phyloP scores from a whole-genome alignment of 78 protist genomes.

The Diacronema lutheri region DNA sequence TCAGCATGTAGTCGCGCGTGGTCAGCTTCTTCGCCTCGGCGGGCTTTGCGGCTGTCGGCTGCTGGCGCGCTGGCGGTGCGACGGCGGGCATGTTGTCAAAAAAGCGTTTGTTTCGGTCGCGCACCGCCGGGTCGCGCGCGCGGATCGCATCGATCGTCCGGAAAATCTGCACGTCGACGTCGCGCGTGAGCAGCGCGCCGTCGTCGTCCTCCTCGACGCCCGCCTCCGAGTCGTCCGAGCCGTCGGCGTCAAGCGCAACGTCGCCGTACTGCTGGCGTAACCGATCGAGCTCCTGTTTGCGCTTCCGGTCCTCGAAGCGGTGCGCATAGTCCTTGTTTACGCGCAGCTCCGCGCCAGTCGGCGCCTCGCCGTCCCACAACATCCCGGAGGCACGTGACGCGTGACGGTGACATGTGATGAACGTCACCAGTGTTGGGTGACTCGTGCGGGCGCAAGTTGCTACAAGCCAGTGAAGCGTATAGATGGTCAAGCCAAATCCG shows the following conservation, averaged over 20 bases:
- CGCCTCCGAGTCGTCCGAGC: no score
- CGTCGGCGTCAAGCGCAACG: background rate
- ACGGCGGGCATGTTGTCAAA: no score
- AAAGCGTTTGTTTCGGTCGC: background rate
- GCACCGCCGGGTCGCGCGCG: background rate
- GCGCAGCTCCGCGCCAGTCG: no score
- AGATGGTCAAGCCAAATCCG: no score
- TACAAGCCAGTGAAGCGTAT: no score
- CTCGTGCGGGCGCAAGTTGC: no score
- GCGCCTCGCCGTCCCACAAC: no score
- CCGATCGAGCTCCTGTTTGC: background rate
- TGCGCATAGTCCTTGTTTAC: no score
- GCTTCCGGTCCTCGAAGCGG: no score
- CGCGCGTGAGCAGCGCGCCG: background rate
- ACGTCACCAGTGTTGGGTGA: no score
- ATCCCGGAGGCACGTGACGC: no score
- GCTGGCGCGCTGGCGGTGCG: background rate
- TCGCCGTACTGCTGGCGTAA: background rate
- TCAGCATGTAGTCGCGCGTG: background rate
- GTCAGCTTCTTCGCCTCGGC: background rate
- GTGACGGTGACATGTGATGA: no score
- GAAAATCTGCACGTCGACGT: background rate
- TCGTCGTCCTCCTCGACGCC: slow-evolving; percentile 2
- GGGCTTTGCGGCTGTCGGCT: background rate
- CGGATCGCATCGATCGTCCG: background rate